Conservation (phyloP, 768 basidiomycete species). For the Amanita jacksonii region DNA sequence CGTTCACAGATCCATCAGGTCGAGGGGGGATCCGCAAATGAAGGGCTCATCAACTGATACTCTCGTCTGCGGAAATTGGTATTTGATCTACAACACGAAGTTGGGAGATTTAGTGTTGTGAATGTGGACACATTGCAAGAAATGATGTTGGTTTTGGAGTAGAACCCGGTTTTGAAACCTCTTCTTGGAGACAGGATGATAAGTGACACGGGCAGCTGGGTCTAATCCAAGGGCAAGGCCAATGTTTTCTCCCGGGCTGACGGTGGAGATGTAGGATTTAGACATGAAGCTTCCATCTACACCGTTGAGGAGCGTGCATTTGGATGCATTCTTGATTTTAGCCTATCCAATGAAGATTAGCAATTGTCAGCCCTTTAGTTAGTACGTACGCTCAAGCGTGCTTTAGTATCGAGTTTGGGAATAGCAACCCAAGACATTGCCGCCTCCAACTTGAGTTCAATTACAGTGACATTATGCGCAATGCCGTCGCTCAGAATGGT, state of each 20-base stretch:
- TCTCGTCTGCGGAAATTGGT: conserved; percentile 25
- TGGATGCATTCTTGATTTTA: conserved; percentile 28
- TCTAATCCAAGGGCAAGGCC: conserved; percentile 31
- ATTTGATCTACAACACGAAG: conserved; percentile 28
- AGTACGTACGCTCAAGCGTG: conserved; percentile 21
- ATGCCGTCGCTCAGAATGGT: conserved; percentile 22
- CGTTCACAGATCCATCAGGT: no score
- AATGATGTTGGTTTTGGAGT: conserved; percentile 21
- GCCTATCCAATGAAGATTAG: conserved; percentile 22
- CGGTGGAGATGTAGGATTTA: conserved; percentile 21
- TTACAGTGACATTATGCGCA: conserved; percentile 24
- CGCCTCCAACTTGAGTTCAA: conserved; percentile 21
- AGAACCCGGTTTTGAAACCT: conserved; percentile 23
- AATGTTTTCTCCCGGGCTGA: conserved; percentile 30
- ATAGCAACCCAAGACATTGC: conserved; percentile 27
- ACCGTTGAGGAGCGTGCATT: conserved; percentile 27
- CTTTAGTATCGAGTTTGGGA: conserved; percentile 25
- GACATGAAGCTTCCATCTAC: conserved; percentile 34
- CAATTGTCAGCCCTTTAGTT: neutral
- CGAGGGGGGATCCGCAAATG: no score
- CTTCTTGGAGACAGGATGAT: conserved; percentile 27
- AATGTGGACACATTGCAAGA: conserved; percentile 27
- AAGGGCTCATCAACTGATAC: conserved; percentile 11
- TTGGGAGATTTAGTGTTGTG: conserved; percentile 25
- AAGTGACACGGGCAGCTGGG: conserved; percentile 27